Percentiles rank a stretch among this genome's conserved stretches.
Evolutionary conservation across 176 grass and related monocot species (phyloP).

Genomic region (bread wheat (Triticum aestivum)): IWGSC_CS_RefSeq_v2.1 NC_057803.1:474527870-474528369

Average conservation of each 20-base stretch:
- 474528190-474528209: constrained; percentile 27
- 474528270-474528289: constrained; percentile 40
- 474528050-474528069: constrained; percentile 27
- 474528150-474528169: constrained; percentile 32
- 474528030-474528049: constrained; percentile 23
- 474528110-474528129: not conserved
- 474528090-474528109: not conserved
- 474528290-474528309: constrained; percentile 26
- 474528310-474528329: constrained; percentile 13
- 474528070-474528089: not conserved
- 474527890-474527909: not conserved
- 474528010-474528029: not conserved
- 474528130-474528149: constrained; percentile 46
- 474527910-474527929: not conserved
- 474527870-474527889: not conserved
- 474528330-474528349: not conserved
- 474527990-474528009: not conserved
- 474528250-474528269: constrained; percentile 43
- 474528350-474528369: not conserved
- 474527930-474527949: not conserved
- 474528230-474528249: not conserved
- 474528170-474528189: constrained; percentile 44
- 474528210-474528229: constrained; percentile 16
- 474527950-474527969: not conserved
- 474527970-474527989: not conserved